These are phyloP conservation scores for Dictyostelium purpureum DNA, from an alignment of 78 protist genomes.

Conservation along the genomic window DNA sequence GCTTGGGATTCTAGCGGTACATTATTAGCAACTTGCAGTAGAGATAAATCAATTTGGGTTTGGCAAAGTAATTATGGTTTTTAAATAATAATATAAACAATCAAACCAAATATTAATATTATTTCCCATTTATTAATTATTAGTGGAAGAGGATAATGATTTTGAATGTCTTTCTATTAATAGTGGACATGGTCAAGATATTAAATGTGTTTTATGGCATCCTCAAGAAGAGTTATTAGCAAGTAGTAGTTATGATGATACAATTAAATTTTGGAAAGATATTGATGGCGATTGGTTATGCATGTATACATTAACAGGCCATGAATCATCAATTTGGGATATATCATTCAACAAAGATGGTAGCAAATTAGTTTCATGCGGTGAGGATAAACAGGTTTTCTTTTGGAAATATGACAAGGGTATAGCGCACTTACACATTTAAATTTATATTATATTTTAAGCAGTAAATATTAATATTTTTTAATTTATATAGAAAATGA, in stretches of 20 bases:
- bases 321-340: constrained; percentile 96
- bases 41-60: constrained; percentile 97
- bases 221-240: constrained; percentile 78
- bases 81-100: neutral
- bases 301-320: constrained; percentile 87
- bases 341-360: constrained; percentile 85
- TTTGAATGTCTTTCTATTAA: constrained; percentile 92
- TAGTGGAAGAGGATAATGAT: constrained; percentile 85
- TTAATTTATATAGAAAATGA: constrained; percentile 4
- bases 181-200: constrained; percentile 95
- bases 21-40: constrained; percentile 95
- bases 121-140: neutral
- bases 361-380: constrained; percentile 46
- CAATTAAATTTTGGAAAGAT: constrained; percentile 89
- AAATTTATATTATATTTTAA: neutral
- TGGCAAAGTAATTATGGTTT: constrained; percentile 87
- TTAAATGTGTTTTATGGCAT: constrained; percentile 92
- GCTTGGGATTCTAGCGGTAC: constrained; percentile 87
- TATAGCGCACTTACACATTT: neutral
- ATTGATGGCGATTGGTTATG: constrained; percentile 94
- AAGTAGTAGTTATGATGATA: constrained; percentile 94
- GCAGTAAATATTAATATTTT: constrained; percentile 33
- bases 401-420: constrained; percentile 12
- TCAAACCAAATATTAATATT: neutral
- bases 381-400: neutral